Evolutionary conservation across 306 rosid species (phyloP).

Genomic region (Glycine soja): DNA sequence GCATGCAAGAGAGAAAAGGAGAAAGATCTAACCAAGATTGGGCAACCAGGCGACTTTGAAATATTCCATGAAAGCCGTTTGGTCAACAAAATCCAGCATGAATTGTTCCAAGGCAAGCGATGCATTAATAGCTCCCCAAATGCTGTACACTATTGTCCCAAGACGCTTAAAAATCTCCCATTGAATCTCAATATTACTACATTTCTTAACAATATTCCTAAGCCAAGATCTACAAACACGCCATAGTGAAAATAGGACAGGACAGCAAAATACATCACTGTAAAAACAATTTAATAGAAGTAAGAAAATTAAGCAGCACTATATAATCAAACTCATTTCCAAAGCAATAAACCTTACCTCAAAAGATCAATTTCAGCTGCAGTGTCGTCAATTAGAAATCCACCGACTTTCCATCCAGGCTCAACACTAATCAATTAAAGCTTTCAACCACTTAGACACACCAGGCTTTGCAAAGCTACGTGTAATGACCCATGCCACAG

Average conservation of each 20-base stretch:
- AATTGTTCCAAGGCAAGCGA: conserved; percentile 66
- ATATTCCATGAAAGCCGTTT: conserved; percentile 86
- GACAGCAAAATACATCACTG: conserved; percentile 87
- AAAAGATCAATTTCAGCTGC: conserved; percentile 86
- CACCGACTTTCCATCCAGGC: conserved; percentile 87
- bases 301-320: conserved; percentile 31
- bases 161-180: conserved; percentile 86
- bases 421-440: conserved; percentile 70
- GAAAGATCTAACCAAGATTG: conserved; percentile 81
- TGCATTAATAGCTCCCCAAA: conserved; percentile 72
- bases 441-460: conserved; percentile 86
- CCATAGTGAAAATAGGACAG: conserved; percentile 90
- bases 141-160: conserved; percentile 71
- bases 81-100: conserved; percentile 83
- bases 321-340: conserved; percentile 25
- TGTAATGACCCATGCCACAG: conserved; percentile 94
- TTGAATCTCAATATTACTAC: conserved; percentile 77
- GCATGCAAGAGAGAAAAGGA: conserved; percentile 50
- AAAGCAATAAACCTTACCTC: conserved; percentile 64
- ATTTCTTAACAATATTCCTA: conserved; percentile 83
- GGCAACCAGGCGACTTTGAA: conserved; percentile 85
- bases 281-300: conserved; percentile 44
- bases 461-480: conserved; percentile 91
- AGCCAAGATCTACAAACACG: conserved; percentile 94
- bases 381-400: conserved; percentile 88